Base-by-base conservation (phyloP, 768 basidiomycete genomes). In the Russula brevipes region DNA sequence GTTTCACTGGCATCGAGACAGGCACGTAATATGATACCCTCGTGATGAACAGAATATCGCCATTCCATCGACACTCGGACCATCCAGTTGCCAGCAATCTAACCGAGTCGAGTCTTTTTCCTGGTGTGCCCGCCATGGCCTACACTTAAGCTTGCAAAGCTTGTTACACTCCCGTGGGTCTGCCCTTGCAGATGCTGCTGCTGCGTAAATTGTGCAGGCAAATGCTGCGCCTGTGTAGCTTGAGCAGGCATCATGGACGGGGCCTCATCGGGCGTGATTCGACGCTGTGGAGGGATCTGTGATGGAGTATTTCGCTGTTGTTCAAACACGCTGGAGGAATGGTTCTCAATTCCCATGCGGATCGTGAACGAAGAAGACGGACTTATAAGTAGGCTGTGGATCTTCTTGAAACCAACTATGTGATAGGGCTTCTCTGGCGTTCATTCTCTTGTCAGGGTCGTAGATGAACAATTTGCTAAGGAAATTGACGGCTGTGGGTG, bases 381-480 rank as follows among this genome's bases (percentile, higher is more conserved):
- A 97, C 95, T 96, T 94, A 72, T 79, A 80, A 17, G 88, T 89
- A 2, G 95, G 91, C 49, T 80, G 81, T 9, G 94, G 93, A 8
- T 95, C 95, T 71, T 96, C 93, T 30, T 83, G 81, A 73, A 98
- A 99, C 94, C 95, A 99, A 66, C 82, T 82, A 73, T 98, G 95
- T 19, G 78, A 79, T 1, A 99, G 77, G 0, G 93, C 89, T 63
- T 91, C 85, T 66, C 82, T 81, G 0, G 94, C 93, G 0, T 87
- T 94, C 46, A 98, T 81, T 38, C 97, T 80, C 64, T 80, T 84
- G 69, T 90, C 89, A 1, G 96, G 96, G 74, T 98, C 92, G 76
- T 94, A 98, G 10, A 83, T 82, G 72, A 99, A 96, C 42, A 98
- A 79, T 63, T 85, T 81, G 12, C 82, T 81, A n/a, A 99, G 85